Evolutionary conservation across 1,284 basidiomycete genomes (phyloP), one percentile per base, ranked within the genome.

Genomic region (Athelia sp.): DNA sequence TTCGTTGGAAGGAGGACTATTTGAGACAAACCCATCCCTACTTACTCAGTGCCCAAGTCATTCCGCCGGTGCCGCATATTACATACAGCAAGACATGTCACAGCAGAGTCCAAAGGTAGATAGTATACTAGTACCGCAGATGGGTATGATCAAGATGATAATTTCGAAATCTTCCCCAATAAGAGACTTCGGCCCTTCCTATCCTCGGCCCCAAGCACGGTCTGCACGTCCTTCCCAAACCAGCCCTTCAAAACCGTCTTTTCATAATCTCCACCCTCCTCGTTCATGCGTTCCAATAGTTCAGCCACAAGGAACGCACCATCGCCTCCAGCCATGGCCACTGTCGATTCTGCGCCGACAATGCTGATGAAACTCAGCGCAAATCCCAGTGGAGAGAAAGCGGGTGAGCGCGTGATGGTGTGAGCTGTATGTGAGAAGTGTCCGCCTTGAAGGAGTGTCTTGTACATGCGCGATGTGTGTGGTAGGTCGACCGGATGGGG

Each of bases 401-500:
- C 60, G 1, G 68, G 56, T 1, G 73, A 64, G 17, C 69, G 66
- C 4, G 74, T 67, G 38, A 93, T 71, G 1, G 73, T 55, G 42
- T 76, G 75, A 2, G 80, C 77, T 0, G 74, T 63, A 40, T 81
- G 82, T 50, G 81, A 84, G 67, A 83, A 94, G 64, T 93, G 91
- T 0, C 92, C 92, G n/a, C 92, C 92, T 60, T 93, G 88, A 0
- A 95, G 74, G 11, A 94, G 79, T 1, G 82, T 84, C 66, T 95
- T 94, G 76, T 91, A 93, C 48, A 92, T 63, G 40, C 92, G 76
- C 1, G 88, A 85, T 2, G 84, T 79, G 62, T 91, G 89, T 0
- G 90, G 80, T 14, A 93, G 75, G 60, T 93, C 84, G 52, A 93
- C 84, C 9, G 79, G 75, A 64, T 93, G 90, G 0, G 76, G 75